A percentile compares a stretch with the other conserved stretches of the same genome.
Conservation (phyloP, 345 rosid species). For the Durio zibethinus region DNA sequence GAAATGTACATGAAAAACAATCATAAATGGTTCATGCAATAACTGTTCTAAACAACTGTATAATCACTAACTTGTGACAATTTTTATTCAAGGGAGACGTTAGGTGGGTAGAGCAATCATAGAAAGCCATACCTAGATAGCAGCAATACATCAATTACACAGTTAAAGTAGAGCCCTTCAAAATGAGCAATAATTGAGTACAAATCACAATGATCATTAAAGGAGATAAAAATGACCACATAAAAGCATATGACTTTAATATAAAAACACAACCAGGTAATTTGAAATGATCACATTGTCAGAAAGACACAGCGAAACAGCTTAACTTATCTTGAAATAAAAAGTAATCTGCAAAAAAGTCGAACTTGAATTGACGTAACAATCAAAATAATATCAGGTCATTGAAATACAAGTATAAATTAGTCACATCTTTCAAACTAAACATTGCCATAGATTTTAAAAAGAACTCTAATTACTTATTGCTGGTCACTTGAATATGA, state of each 20-base stretch:
- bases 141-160: conserved; percentile 1
- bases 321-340: conserved; percentile 2
- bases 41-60: background rate
- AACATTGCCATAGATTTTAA: background rate
- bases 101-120: background rate
- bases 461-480: background rate
- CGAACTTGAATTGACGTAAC: background rate
- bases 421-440: conserved; percentile 3
- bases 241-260: background rate
- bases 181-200: background rate
- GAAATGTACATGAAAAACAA: background rate
- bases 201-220: background rate
- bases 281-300: background rate
- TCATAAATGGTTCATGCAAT: background rate
- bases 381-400: background rate
- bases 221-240: background rate
- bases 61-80: background rate
- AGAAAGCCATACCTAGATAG: background rate
- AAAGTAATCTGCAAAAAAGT: conserved; percentile 7
- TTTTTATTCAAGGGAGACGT: background rate
- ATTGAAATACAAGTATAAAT: background rate
- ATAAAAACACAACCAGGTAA: background rate
- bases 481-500: background rate
- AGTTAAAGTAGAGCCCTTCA: background rate
- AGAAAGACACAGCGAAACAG: background rate